Conservation (phyloP, 352 stramenopile genomes). For the Pythium dissimile region DNA sequence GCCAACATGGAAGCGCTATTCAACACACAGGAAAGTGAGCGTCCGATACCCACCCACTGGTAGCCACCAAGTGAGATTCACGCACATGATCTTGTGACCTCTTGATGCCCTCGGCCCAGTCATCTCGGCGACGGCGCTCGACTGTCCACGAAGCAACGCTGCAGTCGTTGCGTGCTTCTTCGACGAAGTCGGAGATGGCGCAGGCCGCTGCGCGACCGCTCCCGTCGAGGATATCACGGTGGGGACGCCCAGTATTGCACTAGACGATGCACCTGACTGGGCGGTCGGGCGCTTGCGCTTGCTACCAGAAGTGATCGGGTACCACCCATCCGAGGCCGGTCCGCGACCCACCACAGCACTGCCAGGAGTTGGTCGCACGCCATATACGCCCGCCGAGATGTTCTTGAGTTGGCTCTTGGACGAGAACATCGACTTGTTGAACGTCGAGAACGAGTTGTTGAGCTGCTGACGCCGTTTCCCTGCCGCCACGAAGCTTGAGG, state of each 20-base stretch:
- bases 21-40: background rate
- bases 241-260: slow-evolving; percentile 11
- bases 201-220: slow-evolving; percentile 35
- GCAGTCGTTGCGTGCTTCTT: background rate
- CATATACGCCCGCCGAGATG: slow-evolving; percentile 75
- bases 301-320: slow-evolving; percentile 21
- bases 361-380: slow-evolving; percentile 25
- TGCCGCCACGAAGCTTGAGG: slow-evolving; percentile 64
- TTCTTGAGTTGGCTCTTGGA: slow-evolving; percentile 58
- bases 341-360: slow-evolving; percentile 10
- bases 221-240: slow-evolving; percentile 51
- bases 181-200: background rate
- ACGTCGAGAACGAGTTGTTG: slow-evolving; percentile 62
- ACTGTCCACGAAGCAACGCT: background rate
- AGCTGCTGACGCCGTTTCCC: slow-evolving; percentile 71
- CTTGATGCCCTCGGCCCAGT: slow-evolving; percentile 24
- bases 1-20: slow-evolving; percentile 24
- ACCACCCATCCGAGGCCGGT: slow-evolving; percentile 21
- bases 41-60: background rate
- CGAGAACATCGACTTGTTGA: slow-evolving; percentile 65
- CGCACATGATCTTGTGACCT: slow-evolving; percentile 58
- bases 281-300: slow-evolving; percentile 47
- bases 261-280: background rate
- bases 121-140: background rate
- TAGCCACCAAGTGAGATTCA: too few relatives aligned